phyloP scores from a whole-genome alignment of 2,329 filamentous ascomycete species.

The Nectriaceae sp. region DNA sequence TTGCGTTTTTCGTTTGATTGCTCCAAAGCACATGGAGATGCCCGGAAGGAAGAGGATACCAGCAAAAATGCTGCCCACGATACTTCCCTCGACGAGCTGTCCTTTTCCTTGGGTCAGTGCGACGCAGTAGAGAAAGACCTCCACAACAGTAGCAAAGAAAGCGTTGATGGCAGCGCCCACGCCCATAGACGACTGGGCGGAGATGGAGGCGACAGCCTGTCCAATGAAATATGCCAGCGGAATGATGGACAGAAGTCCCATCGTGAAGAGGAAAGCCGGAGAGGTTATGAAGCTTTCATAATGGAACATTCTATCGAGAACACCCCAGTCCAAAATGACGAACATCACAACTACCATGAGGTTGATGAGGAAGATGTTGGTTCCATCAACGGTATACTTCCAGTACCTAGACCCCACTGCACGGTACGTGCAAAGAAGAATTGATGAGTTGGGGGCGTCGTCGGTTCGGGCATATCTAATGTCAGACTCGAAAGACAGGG shows the following conservation, averaged over 20 bases:
- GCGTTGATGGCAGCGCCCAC: slow-evolving; percentile 96
- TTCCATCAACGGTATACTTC: slow-evolving; percentile 99
- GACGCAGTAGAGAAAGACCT: slow-evolving; percentile 96
- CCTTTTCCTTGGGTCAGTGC: slow-evolving; percentile 91
- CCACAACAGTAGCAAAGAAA: slow-evolving; percentile 96
- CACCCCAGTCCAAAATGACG: slow-evolving; percentile 88
- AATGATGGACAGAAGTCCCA: slow-evolving; percentile 88
- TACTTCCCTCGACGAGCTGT: slow-evolving; percentile 90
- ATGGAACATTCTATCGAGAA: slow-evolving; percentile 70
- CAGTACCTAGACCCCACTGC: slow-evolving; percentile 94
- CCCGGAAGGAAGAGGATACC: slow-evolving; percentile 94
- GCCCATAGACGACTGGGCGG: slow-evolving; percentile 97
- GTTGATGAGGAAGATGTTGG: slow-evolving; percentile 99
- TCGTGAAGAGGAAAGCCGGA: slow-evolving; percentile 81
- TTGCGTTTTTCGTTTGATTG: slow-evolving; percentile 96
- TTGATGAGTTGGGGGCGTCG: slow-evolving; percentile 76
- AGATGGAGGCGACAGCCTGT: slow-evolving; percentile 97
- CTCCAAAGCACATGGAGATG: slow-evolving; percentile 97
- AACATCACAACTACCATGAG: slow-evolving; percentile 92
- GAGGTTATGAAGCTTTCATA: slow-evolving; percentile 75
- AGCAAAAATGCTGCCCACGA: slow-evolving; percentile 96
- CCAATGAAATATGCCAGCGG: slow-evolving; percentile 98
- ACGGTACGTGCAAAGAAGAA: slow-evolving; percentile 94
- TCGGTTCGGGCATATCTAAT: slow-evolving; percentile 70
- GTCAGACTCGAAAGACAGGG: slow-evolving; percentile 90